Evolutionary conservation across 1,284 basidiomycete genomes (phyloP), one percentile per base, ranked within the genome.

Genomic region (Kwoniella shivajii): DNA sequence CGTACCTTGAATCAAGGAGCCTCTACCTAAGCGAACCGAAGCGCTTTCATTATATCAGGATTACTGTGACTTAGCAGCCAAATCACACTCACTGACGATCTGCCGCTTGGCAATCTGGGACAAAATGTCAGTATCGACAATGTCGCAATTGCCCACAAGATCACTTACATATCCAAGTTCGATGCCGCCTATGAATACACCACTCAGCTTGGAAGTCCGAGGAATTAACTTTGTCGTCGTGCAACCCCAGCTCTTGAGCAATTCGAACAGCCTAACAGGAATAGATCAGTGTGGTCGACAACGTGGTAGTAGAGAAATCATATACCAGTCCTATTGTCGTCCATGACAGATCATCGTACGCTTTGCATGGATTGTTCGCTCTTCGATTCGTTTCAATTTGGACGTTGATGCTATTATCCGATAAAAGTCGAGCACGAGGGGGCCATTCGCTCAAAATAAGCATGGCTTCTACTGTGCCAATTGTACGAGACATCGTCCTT

Each of bases 371-470:
- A 24, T 57, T 57, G 1, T 37, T 37, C 6, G 24, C 29, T n/a
- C 22, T 22, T 14, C 22, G 31, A 20, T n/a, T 26, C 1, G 29
- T 22, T 10, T 13, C 18, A 6, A 27, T 16, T 10, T 24, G 24
- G 16, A 45, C 47, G 11, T 29, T 37, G 9, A 58, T 24, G 11
- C 39, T 55, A 11, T 44, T 31, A 38, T 65, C 63, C 13, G 58
- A 47, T 2, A 63, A 34, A 18, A 63, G 46, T 26, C 47, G 44
- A 0, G 61, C 52, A 3, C 57, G 52, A 4, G 64, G 64, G 0
- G 64, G 61, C 61, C 61, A 66, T 52, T 66, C 64, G 46, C 57
- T 60, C 6, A 66, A 53, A 9, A 66, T 54, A 6, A 66, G 54
- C 13, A 66, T 33, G 2, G 64, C 64, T 45, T 66, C 64, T 16